phyloP scores from a whole-genome alignment of 768 basidiomycete genomes.

The Lentinula sp. region DNA sequence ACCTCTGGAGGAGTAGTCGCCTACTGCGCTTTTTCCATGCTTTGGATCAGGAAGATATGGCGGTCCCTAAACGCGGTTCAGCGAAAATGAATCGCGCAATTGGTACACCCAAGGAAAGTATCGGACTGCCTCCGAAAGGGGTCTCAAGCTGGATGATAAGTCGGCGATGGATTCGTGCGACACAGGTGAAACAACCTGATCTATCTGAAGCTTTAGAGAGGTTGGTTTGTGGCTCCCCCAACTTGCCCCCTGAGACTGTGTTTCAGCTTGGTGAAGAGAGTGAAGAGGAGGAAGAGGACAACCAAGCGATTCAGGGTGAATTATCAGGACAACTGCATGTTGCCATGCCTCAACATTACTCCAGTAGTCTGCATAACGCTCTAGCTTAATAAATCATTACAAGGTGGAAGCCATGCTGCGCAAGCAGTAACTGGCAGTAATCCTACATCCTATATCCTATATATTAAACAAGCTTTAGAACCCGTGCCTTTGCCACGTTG shows the following conservation, averaged over 20 bases:
- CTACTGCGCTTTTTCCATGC: constrained; percentile 53
- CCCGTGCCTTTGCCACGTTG: no score
- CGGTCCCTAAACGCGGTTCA: constrained; percentile 51
- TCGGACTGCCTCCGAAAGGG: constrained; percentile 56
- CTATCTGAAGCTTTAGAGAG: constrained; percentile 35
- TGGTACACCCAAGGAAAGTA: constrained; percentile 52
- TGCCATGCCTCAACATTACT: constrained; percentile 7
- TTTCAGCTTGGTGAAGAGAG: constrained; percentile 52
- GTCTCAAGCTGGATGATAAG: constrained; percentile 75
- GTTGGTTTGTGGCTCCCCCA: constrained; percentile 38
- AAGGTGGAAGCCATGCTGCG: no score
- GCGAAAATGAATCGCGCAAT: constrained; percentile 48
- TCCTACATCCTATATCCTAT: no score
- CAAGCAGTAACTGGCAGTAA: no score
- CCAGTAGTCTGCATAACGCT: constrained; percentile 27
- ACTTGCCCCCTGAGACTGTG: constrained; percentile 45
- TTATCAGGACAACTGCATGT: not conserved
- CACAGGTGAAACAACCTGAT: constrained; percentile 40
- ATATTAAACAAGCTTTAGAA: no score
- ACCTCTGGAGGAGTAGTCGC: constrained; percentile 63
- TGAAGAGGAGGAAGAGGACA: constrained; percentile 31
- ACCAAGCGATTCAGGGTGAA: constrained; percentile 45
- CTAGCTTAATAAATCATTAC: constrained; percentile 8
- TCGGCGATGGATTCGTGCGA: constrained; percentile 48
- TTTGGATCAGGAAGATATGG: constrained; percentile 52